phyloP scores from a whole-genome alignment of 140 eudicot species.

The Oenanthe javanica region DNA sequence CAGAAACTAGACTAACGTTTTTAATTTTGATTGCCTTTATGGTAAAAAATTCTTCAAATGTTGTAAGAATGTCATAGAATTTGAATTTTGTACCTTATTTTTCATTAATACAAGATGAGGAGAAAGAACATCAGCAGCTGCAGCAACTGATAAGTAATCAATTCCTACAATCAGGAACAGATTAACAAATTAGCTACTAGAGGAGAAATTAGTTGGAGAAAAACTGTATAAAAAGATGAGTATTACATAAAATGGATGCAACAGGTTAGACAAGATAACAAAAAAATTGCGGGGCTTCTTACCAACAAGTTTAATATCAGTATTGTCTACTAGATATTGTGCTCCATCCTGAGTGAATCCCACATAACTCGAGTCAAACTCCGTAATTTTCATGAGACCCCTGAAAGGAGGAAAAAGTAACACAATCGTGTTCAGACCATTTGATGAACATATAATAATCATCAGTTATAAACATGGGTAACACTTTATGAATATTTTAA shows the following conservation, averaged over 20 bases:
- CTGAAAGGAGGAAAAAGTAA: slow-evolving; percentile 7
- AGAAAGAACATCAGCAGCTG: not conserved
- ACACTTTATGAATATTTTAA: too few species aligned
- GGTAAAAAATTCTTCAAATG: too few species aligned
- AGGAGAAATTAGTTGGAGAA: not conserved
- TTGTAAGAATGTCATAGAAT: not conserved
- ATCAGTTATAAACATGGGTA: not conserved
- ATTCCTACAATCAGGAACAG: slow-evolving; percentile 5
- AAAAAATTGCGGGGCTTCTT: too few species aligned
- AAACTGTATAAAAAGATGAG: not conserved
- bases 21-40: too few species aligned
- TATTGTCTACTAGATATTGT: slow-evolving; percentile 18
- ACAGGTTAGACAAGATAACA: too few species aligned
- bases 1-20: too few species aligned
- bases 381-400: slow-evolving; percentile 10
- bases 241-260: too few species aligned
- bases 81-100: not conserved
- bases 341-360: slow-evolving; percentile 23
- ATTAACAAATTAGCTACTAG: not conserved
- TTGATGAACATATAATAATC: not conserved
- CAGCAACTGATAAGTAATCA: slow-evolving; percentile 22
- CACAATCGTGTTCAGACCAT: not conserved
- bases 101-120: slow-evolving; percentile 7
- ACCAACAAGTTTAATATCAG: slow-evolving; percentile 25
- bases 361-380: slow-evolving; percentile 18